Evolutionary conservation across 129 eudicot species (phyloP).

Genomic region (Heracleum sosnowskyi): DNA sequence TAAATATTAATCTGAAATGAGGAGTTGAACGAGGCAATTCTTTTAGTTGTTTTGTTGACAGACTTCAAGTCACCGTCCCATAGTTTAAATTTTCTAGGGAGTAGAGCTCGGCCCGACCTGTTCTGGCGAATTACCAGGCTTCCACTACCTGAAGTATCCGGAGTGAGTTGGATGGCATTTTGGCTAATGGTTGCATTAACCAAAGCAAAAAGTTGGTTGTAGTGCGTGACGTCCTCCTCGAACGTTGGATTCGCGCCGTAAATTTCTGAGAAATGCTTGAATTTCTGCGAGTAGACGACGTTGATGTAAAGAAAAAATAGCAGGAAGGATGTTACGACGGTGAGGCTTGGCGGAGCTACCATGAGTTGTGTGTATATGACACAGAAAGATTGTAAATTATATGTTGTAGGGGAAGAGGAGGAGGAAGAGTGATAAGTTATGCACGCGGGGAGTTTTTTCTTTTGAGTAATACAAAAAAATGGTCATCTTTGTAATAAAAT

Average conservation of each 20-base stretch:
- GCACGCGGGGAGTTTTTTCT: background rate
- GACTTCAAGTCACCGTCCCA: conserved; percentile 19
- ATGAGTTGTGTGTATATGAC: conserved; percentile 15
- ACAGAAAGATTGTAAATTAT: too few species aligned
- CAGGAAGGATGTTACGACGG: background rate
- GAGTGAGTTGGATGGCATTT: conserved; percentile 63
- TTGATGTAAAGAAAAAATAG: background rate
- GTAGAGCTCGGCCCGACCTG: conserved; percentile 46
- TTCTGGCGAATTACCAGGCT: conserved; percentile 9
- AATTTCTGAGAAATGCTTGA: background rate
- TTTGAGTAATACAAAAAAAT: too few species aligned
- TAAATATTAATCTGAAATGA: conserved; percentile 48
- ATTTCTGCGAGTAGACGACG: background rate
- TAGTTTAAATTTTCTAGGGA: conserved; percentile 27
- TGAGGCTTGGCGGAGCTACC: conserved; percentile 12
- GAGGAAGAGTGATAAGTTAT: background rate
- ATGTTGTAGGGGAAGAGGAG: background rate
- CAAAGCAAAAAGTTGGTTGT: background rate
- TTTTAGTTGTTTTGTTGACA: background rate
- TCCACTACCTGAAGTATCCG: conserved; percentile 24
- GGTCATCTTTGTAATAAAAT: background rate
- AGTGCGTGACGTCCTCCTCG: background rate
- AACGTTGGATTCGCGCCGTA: conserved; percentile 4
- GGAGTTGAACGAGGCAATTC: conserved; percentile 52
- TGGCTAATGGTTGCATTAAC: conserved; percentile 14